phyloP scores from a whole-genome alignment of 1,139 yeast genomes.

The Magnusiomyces fungicola region DNA sequence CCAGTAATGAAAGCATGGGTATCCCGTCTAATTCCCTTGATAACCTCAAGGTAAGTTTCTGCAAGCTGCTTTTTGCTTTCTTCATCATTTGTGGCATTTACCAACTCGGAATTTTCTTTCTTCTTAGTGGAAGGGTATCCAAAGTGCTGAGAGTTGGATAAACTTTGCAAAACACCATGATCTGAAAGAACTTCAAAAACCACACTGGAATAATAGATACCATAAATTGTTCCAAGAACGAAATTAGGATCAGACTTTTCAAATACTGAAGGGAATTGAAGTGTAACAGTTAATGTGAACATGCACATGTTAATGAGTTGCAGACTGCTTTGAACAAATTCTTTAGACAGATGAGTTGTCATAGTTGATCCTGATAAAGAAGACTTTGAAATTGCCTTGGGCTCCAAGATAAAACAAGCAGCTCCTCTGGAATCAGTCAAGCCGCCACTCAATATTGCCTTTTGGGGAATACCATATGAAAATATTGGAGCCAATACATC shows the following conservation, averaged over 20 bases:
- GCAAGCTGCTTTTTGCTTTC: neutral
- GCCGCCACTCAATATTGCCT: neutral
- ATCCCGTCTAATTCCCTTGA: neutral
- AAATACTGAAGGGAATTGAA: neutral
- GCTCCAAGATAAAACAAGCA: neutral
- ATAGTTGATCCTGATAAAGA: neutral
- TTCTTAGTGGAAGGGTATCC: neutral
- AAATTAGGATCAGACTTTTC: neutral
- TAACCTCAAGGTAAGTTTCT: neutral
- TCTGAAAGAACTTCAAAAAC: neutral
- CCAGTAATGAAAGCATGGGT: neutral
- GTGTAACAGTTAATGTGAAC: neutral
- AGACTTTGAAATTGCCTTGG: neutral
- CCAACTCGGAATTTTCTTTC: neutral
- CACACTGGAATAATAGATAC: neutral
- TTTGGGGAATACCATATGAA: neutral
- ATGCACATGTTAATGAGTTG: neutral
- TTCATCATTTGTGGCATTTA: neutral
- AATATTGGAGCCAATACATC: neutral
- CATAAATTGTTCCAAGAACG: neutral
- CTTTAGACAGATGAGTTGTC: neutral
- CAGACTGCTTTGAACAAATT: neutral
- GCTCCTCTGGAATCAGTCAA: neutral
- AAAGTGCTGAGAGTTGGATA: neutral
- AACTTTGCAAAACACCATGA: neutral